Percentiles rank a stretch among this genome's conserved stretches.
phyloP scores from a whole-genome alignment of 352 stramenopile genomes.

The Globisporangium polare region DNA sequence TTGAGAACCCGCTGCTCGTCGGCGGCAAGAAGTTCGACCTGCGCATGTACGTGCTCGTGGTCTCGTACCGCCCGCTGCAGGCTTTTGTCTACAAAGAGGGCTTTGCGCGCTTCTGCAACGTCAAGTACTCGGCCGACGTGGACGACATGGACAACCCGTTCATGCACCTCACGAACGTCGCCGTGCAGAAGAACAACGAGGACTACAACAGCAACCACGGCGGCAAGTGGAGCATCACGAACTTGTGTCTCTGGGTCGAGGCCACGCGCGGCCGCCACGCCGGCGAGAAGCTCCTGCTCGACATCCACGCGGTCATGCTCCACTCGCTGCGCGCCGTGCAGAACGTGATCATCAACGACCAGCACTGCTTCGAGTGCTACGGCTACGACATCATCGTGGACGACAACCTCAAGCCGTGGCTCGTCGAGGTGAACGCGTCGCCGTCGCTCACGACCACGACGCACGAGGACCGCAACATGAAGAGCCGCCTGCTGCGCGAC shows the following conservation, averaged over 20 bases:
- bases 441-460: conserved; percentile 72
- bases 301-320: conserved; percentile 82
- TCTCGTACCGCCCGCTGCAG: conserved; percentile 84
- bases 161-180: conserved; percentile 88
- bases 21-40: conserved; percentile 94
- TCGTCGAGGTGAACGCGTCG: conserved; percentile 88
- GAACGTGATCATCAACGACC: conserved; percentile 92
- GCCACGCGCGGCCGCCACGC: conserved; percentile 47
- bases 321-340: conserved; percentile 87
- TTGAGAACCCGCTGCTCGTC: conserved; percentile 86
- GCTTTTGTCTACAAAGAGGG: conserved; percentile 80
- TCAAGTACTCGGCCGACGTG: conserved; percentile 81
- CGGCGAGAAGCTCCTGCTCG: conserved; percentile 54
- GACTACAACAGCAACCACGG: conserved; percentile 91
- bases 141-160: conserved; percentile 91
- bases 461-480: conserved; percentile 74
- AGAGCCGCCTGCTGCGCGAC: conserved; percentile 63
- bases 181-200: conserved; percentile 89
- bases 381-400: conserved; percentile 95
- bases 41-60: conserved; percentile 90
- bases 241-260: conserved; percentile 85
- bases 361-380: conserved; percentile 94
- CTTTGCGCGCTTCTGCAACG: conserved; percentile 92
- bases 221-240: conserved; percentile 89
- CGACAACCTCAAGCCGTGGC: conserved; percentile 89